phyloP scores from a whole-genome alignment of 1,284 basidiomycete species.

The Baeospora myosura region DNA sequence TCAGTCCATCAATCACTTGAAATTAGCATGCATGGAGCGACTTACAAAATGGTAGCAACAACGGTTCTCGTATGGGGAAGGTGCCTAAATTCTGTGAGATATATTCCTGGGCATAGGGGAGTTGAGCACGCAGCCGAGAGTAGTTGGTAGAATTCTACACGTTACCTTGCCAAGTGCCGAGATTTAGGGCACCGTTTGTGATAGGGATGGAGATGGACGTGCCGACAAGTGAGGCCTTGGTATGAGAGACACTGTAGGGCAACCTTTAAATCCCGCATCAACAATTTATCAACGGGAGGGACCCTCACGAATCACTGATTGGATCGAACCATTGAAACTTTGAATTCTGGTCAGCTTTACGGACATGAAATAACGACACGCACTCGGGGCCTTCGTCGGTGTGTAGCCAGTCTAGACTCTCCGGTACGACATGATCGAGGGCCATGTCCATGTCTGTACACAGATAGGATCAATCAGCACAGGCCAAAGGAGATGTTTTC shows the following conservation, averaged over 20 bases:
- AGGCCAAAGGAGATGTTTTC: neutral
- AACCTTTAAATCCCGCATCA: slow-evolving; percentile 3
- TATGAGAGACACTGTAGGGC: slow-evolving; percentile 71
- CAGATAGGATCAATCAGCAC: neutral
- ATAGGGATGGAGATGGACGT: slow-evolving; percentile 81
- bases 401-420: slow-evolving; percentile 80
- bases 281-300: slow-evolving; percentile 4
- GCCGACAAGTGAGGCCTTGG: slow-evolving; percentile 81
- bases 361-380: slow-evolving; percentile 21
- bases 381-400: slow-evolving; percentile 89
- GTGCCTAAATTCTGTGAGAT: slow-evolving; percentile 2
- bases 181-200: slow-evolving; percentile 70
- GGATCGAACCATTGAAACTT: slow-evolving; percentile 2
- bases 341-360: slow-evolving; percentile 5
- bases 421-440: slow-evolving; percentile 83
- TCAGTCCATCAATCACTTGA: too few relatives aligned
- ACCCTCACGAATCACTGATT: slow-evolving; percentile 63
- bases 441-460: slow-evolving; percentile 75
- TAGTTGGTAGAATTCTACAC: slow-evolving; percentile 1
- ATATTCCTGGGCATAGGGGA: slow-evolving; percentile 1
- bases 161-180: slow-evolving; percentile 88
- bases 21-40: too few relatives aligned
- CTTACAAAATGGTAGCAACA: slow-evolving; percentile 3
- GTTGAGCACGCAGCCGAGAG: slow-evolving; percentile 4
- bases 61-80: neutral